Evolutionary conservation across 805 yeast genomes (phyloP), one percentile per base, ranked within the genome.

Genomic region (Pichia cabralensis): DNA sequence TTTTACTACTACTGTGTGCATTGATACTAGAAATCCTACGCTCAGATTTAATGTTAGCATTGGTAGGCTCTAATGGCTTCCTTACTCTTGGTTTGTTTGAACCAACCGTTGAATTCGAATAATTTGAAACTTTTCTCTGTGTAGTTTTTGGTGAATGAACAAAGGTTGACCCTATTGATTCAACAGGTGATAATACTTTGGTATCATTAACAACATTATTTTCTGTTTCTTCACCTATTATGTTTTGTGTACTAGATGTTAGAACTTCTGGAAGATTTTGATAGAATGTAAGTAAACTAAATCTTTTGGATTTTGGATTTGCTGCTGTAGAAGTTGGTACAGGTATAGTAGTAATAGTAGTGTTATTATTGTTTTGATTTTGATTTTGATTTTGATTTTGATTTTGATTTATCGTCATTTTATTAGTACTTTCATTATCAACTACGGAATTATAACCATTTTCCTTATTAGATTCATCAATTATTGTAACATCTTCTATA

Each of bases 241-340:
- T n/a, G n/a, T n/a, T n/a, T n/a, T n/a, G n/a, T n/a, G 21, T 35
- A 24, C 12, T 23, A 19, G 39, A 16, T n/a, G 45, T 30, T 10
- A 42, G 31, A 12, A 41, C 37, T n/a, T 31, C 47, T 2, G 43
- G 40, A 6, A 36, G 36, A 27, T 24, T 32, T 35, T 38, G 48
- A 33, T 56, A 56, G 36, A 56, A 56, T 14, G 54, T 50, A 8
- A 56, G 41, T 44, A 55, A 48, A 42, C 60, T 55, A 39, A 56
- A 56, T 35, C 61, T 42, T 34, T 49, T 55, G 40, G 45, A 51
- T 33, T 49, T 56, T 2, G 49, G 41, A 4, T 49, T 37, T 10
- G 46, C 17, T 16, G 39, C 28, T 8, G 36, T 9, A 20, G 19
- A 24, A 3, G 34, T 16, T 15, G 39, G 6, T 20, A 22, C 8